Base-by-base conservation (phyloP, 1,284 basidiomycete species). In the Puccinia hordei region DNA sequence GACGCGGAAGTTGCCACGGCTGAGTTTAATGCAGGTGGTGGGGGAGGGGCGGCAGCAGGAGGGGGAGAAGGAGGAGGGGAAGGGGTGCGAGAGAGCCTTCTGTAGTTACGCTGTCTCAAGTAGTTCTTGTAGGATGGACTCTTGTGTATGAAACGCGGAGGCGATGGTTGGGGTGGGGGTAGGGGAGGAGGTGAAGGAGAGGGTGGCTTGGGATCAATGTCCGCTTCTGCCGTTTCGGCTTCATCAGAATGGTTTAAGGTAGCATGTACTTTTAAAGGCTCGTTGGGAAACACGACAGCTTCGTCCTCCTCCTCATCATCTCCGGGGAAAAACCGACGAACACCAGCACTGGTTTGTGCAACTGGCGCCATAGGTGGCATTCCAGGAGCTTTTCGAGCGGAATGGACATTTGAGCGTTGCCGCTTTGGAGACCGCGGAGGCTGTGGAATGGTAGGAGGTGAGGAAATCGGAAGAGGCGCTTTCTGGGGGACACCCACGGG, bases 281-380 rank as follows among this genome's bases (percentile, higher is more conserved):
- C 78, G 30, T 38, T 72, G 44, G 55, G 51, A 59, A 51, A 38
- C 61, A 63, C 15, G 1, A 38, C 33, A 44, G 30, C 44, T 30
- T 33, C 44, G 8, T 59, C 78, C 53, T 79, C 77, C 9, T 80
- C 78, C 13, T 80, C 78, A 49, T 80, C 78, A 55, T 80, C 78
- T 33, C 69, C 78, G 15, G 78, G 78, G 38, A 80, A 80, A 73
- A 80, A 80, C 33, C 71, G 55, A 59, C 78, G 69, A 59, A 80
- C 78, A 24, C 78, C 78, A 46, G 78, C 78, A 57, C 78, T 80
- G 33, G 78, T 80, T 51, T 80, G 78, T 22, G 78, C 78, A 10
- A 80, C 78, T 24, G 78, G 78, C 17, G 78, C 78, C 33, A 46
- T 72, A 38, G 78, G 78, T 30, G 78, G 78, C 69, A 80, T 73